Conservation (phyloP, 306 rosid genomes). For the Inga leiocalycina region DNA sequence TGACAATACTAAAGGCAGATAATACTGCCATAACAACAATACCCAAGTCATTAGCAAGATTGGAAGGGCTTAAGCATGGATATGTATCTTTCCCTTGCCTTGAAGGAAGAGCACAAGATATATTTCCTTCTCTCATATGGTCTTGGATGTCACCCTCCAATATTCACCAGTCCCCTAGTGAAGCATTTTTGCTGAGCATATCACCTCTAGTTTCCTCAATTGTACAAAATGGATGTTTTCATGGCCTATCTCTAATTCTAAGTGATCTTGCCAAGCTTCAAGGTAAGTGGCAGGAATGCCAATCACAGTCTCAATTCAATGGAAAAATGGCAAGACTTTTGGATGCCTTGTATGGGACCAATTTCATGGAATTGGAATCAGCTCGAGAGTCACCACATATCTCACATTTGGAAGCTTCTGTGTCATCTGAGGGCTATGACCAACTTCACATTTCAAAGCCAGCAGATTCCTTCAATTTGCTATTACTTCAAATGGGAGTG, state of each 20-base stretch:
- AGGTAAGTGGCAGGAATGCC: neutral
- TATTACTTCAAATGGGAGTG: too few species aligned
- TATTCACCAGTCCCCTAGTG: neutral
- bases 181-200: neutral
- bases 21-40: neutral
- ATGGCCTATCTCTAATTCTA: neutral
- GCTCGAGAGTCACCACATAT: too few species aligned
- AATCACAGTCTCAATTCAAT: neutral
- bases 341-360: neutral
- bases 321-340: neutral
- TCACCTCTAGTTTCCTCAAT: neutral
- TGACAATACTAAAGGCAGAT: neutral
- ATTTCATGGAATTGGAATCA: neutral
- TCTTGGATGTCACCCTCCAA: neutral
- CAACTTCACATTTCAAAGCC: too few species aligned
- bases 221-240: neutral
- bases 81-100: neutral
- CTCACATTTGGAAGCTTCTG: too few species aligned
- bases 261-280: neutral
- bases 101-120: neutral
- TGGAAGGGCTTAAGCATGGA: neutral
- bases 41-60: neutral
- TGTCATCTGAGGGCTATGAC: too few species aligned
- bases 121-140: neutral
- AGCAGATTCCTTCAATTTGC: too few species aligned